Evolutionary conservation across 441 rosid species (phyloP), one percentile per base, ranked within the genome.

Genomic region (Adansonia grandidieri): DNA sequence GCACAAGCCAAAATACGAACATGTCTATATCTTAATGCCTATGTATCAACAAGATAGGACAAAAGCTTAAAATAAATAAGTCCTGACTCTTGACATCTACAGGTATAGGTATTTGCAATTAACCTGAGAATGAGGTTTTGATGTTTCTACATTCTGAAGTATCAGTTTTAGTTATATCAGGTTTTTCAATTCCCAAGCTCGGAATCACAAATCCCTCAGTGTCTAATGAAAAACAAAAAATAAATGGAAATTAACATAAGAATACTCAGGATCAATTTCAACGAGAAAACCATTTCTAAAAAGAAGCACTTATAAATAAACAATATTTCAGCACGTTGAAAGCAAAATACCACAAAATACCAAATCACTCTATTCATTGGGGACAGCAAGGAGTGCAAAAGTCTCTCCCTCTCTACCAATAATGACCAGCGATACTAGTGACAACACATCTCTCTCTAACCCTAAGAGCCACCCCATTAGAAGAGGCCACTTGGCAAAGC

Each of bases 141-240:
- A 84, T 66, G 85, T 62, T 71, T 87, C 88, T 74, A 73, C 79
- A 84, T 87, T 87, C 82, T 71, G 87, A 80, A 71, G 84, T 85
- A 85, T 73, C 83, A 50, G 65, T 74, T 61, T 79, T 83, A 1
- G 71, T 83, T 65, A 81, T 79, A 84, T 78, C 80, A 11, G 80
- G 15, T 13, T 84, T 86, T 61, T 78, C 92, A 56, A 89, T 84
- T 82, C 88, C 99, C 91, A 96, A 85, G 83, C 97, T 93, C 80
- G 99, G 99, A 76, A 96, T 90, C 89, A 93, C 97, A 74, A 90
- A 96, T 85, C 91, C 99, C 84, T 96, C 99, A 78, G 92, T 91
- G 86, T 96, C 99, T 92, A 77, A 10, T 53, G 79, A 48, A 79
- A 82, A 72, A 67, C 32, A 84, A 58, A 58, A 47, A 40, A 68